Base-by-base conservation (phyloP, 2,329 filamentous ascomycete genomes). In the Fusarium buxicola region DNA sequence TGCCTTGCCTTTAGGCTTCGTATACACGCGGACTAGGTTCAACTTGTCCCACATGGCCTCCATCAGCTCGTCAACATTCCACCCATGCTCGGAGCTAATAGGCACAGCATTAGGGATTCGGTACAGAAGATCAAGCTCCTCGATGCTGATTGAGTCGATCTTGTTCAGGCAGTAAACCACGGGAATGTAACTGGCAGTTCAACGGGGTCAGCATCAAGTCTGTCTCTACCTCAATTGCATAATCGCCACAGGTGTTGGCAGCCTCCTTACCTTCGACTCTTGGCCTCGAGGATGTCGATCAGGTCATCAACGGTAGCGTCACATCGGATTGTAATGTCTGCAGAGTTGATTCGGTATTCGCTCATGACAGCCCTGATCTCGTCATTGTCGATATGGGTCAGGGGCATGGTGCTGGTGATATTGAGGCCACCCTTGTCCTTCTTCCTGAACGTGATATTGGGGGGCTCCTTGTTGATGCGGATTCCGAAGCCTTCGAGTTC, bases 1-100 rank as follows among this genome's bases (percentile, higher is more conserved):
- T 78, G 92, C 84, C 76, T 89, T 92, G 63, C 95, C 95, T 82
- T 99, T 98, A 60, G 95, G 95, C 81, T 99, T 99, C 55, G 95
- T 99, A 81, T 99, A 99, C 40, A 99, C 91, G 71, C 95, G 87
- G 70, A 92, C 89, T 59, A 99, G 84, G 73, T 91, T 92, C 70
- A 99, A 86, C 78, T 96, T 97, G 55, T 97, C 94, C 95, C 95
- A 98, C 95, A 98, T 98, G 76, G 90, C 88, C 80, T 98, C 95
- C 82, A 99, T 86, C 65, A 99, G 81, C 81, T 99, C 95, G 75
- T 99, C 95, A 60, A 99, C 80, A 78, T 99, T 99, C 95, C 95
- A 99, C 54, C 95, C 95, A 74, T 94, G 90, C 80, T 99, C 95
- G 28, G 94, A 95, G 75, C 94, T 97, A 79, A 99, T 98, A 25